Conservation (phyloP, 1,284 basidiomycete species). For the Leccinum subrobustum region DNA sequence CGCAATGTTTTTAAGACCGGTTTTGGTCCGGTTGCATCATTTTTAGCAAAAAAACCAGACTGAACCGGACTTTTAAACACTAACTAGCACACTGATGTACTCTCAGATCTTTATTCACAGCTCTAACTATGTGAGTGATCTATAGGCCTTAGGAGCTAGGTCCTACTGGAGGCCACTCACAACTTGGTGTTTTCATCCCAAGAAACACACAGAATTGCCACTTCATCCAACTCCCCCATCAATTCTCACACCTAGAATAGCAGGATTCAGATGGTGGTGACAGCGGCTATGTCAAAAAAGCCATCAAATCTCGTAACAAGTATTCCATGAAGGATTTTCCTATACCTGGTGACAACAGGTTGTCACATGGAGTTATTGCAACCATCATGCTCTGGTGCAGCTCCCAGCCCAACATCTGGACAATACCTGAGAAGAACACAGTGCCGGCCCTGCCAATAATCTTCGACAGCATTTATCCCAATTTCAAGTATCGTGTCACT, state of each 20-base stretch:
- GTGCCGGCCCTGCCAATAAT: neutral
- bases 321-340: conserved; percentile 3
- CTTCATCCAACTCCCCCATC: neutral
- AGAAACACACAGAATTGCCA: neutral
- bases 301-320: neutral
- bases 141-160: neutral
- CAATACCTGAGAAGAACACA: neutral
- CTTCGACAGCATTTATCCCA: neutral
- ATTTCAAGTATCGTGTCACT: conserved; percentile 2
- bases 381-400: neutral
- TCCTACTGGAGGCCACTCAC: neutral
- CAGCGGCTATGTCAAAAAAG: neutral
- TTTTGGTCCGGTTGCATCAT: too few species aligned
- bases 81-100: too few species aligned
- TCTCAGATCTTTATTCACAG: too few species aligned
- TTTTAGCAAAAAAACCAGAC: too few species aligned
- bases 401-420: neutral
- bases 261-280: neutral
- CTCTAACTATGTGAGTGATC: too few species aligned
- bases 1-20: too few species aligned
- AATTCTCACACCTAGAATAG: neutral
- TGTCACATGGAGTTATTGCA: neutral
- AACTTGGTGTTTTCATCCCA: neutral
- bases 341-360: neutral
- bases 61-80: too few species aligned